These are phyloP conservation scores for Lomentospora prolificans DNA, from an alignment of 2,329 filamentous ascomycete genomes.

Conservation along the genomic window DNA sequence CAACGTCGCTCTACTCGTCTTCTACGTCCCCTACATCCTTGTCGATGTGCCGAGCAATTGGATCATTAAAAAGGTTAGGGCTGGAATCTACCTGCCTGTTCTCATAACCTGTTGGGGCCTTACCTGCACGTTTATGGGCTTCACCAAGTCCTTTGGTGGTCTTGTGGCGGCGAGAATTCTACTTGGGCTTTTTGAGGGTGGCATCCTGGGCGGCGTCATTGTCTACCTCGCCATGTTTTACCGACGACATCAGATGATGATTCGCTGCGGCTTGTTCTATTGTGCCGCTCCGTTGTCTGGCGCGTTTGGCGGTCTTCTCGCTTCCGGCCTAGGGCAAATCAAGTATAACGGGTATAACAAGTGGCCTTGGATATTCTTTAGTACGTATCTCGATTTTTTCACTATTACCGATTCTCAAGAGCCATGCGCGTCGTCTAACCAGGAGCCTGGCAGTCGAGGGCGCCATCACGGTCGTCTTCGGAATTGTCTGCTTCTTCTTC, in stretches of 20 bases:
- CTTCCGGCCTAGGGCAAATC: slow-evolving; percentile 30
- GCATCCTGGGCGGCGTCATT: slow-evolving; percentile 16
- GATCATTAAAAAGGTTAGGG: slow-evolving; percentile 14
- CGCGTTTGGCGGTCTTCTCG: slow-evolving; percentile 45
- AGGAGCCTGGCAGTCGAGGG: slow-evolving; percentile 28
- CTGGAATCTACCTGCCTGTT: slow-evolving; percentile 13
- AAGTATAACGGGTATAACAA: slow-evolving; percentile 25
- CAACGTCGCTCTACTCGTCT: slow-evolving; percentile 20
- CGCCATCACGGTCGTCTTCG: slow-evolving; percentile 23
- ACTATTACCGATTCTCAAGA: no score
- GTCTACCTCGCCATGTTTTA: slow-evolving; percentile 19
- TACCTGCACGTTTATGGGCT: slow-evolving; percentile 14
- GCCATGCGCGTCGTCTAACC: no score
- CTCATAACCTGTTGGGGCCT: slow-evolving; percentile 16
- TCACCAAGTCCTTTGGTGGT: slow-evolving; percentile 14
- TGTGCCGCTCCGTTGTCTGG: slow-evolving; percentile 60
- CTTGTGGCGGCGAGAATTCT: slow-evolving; percentile 15
- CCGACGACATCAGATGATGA: slow-evolving; percentile 14
- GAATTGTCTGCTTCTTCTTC: slow-evolving; percentile 22
- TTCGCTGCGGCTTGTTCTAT: slow-evolving; percentile 19
- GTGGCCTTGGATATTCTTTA: slow-evolving; percentile 38
- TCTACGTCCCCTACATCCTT: slow-evolving; percentile 16
- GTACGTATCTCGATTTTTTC: slow-evolving; percentile 52
- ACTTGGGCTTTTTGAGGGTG: slow-evolving; percentile 16
- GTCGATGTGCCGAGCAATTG: slow-evolving; percentile 18